Conservation (phyloP, 306 rosid species). For the peach (Prunus persica) region DNA sequence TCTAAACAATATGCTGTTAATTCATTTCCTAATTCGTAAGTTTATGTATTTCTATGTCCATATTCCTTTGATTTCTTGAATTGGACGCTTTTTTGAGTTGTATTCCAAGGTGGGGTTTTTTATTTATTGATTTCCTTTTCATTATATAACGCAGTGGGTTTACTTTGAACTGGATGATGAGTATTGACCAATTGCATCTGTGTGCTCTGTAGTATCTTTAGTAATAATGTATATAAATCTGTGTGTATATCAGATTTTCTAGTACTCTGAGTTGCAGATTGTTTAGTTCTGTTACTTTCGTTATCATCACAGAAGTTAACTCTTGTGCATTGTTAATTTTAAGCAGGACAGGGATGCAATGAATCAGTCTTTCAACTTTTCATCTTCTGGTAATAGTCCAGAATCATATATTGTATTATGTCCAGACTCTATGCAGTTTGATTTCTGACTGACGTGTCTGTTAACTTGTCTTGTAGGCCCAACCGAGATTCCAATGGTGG, state of each 20-base stretch:
- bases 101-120: neutral
- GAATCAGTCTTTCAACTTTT: conserved; percentile 54
- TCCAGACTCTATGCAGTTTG: conserved; percentile 2
- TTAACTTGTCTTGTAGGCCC: conserved; percentile 39
- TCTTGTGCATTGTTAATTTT: conserved; percentile 8
- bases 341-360: conserved; percentile 49
- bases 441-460: conserved; percentile 7
- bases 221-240: neutral
- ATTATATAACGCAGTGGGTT: neutral
- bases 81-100: neutral
- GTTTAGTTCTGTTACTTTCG: neutral
- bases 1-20: neutral
- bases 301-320: conserved; percentile 10
- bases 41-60: neutral
- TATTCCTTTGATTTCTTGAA: neutral
- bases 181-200: neutral
- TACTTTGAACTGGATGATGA: neutral
- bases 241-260: neutral
- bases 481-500: conserved; percentile 45
- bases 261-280: neutral
- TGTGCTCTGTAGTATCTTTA: neutral
- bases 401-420: conserved; percentile 5
- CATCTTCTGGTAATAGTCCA: conserved; percentile 44
- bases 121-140: neutral
- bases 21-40: neutral